These are phyloP conservation scores for Paragyromitra xinjiangensis DNA, from an alignment of 495 filamentous ascomycete genomes.

Conservation along the genomic window DNA sequence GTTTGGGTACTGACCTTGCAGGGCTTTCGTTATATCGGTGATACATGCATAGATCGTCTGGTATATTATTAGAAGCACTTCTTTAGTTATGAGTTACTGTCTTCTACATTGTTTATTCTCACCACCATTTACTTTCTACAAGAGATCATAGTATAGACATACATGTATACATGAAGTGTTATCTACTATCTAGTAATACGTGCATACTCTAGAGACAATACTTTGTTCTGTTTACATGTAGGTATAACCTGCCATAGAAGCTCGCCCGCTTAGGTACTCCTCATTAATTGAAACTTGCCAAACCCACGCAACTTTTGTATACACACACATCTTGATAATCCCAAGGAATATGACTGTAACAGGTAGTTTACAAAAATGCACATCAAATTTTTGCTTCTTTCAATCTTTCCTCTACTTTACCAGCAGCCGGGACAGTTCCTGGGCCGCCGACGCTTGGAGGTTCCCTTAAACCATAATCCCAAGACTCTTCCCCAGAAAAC, in stretches of 20 bases:
- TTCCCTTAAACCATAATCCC: conserved; percentile 50
- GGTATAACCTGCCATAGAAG: conserved; percentile 3
- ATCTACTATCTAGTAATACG: not conserved
- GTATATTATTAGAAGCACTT: not conserved
- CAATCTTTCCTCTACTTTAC: conserved; percentile 28
- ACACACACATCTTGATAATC: not conserved
- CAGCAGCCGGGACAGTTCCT: conserved; percentile 32
- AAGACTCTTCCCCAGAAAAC: conserved; percentile 56
- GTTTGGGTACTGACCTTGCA: conserved; percentile 37
- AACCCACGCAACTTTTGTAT: not conserved
- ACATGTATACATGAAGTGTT: not conserved
- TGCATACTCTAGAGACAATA: not conserved
- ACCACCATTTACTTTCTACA: not conserved
- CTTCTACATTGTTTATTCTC: not conserved
- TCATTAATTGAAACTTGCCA: not conserved
- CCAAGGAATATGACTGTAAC: conserved; percentile 4
- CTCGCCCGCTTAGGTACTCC: not conserved
- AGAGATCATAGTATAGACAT: not conserved
- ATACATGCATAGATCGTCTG: not conserved
- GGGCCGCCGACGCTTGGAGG: conserved; percentile 41
- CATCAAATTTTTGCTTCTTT: conserved; percentile 40
- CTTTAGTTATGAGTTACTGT: conserved; percentile 2
- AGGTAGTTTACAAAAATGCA: not conserved
- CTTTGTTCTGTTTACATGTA: not conserved
- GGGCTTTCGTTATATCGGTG: not conserved